A percentile compares a stretch with the other conserved stretches of the same genome.
Evolutionary conservation across 129 eudicot genomes (phyloP).

Genomic region (Flaveria sonorensis): DNA sequence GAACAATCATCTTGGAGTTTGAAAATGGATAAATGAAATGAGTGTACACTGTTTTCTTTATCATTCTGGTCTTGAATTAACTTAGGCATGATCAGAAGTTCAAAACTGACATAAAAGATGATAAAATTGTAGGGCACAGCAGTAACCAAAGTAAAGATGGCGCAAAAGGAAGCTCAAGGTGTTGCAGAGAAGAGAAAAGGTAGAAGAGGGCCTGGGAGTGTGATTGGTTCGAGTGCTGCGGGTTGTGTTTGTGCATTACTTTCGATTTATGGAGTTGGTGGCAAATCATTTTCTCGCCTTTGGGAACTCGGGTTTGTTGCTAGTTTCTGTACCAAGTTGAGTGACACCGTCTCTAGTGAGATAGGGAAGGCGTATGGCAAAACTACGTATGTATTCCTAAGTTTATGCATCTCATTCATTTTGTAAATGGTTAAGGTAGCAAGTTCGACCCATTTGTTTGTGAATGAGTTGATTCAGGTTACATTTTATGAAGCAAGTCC

Average conservation of each 20-base stretch:
- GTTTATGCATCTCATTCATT: slow-evolving; percentile 3
- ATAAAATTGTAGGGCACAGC: slow-evolving; percentile 71
- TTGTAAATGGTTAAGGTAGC: neutral
- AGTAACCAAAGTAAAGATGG: slow-evolving; percentile 85
- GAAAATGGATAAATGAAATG: too few relatives aligned
- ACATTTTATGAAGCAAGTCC: neutral
- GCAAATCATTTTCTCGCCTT: slow-evolving; percentile 55
- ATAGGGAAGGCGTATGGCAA: slow-evolving; percentile 94
- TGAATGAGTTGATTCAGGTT: neutral
- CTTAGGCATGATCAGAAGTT: neutral
- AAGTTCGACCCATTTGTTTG: slow-evolving; percentile 9
- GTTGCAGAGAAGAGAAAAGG: slow-evolving; percentile 95
- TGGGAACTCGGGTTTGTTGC: slow-evolving; percentile 97
- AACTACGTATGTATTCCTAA: slow-evolving; percentile 70
- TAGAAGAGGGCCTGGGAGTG: slow-evolving; percentile 95
- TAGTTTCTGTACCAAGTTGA: slow-evolving; percentile 92
- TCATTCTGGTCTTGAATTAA: neutral
- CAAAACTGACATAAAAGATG: slow-evolving; percentile 6
- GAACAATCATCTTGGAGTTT: too few relatives aligned
- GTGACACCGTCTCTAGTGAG: slow-evolving; percentile 98
- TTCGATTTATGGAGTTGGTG: slow-evolving; percentile 83
- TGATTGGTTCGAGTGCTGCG: slow-evolving; percentile 95
- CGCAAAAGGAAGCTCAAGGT: slow-evolving; percentile 96
- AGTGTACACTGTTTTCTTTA: neutral
- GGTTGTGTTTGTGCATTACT: slow-evolving; percentile 93